These are phyloP conservation scores for Saturnispora gosingensis DNA, from an alignment of 805 yeast genomes.

Conservation along the genomic window DNA sequence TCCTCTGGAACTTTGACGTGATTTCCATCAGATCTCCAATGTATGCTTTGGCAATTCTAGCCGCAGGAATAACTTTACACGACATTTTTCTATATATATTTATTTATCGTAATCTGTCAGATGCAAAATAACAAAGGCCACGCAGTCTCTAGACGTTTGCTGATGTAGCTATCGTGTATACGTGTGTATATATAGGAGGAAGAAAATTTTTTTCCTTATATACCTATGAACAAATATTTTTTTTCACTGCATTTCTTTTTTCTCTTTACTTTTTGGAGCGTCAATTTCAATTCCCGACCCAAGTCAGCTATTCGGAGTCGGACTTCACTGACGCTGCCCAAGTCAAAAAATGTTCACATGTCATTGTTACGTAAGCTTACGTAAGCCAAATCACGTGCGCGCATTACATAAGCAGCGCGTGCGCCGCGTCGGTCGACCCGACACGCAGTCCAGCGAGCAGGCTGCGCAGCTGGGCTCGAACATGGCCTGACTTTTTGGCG, in stretches of 20 bases:
- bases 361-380: not conserved
- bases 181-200: not conserved
- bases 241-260: not conserved
- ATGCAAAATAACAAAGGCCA: too few species aligned
- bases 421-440: too few species aligned
- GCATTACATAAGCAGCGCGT: too few species aligned
- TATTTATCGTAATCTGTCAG: not conserved
- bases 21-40: conserved; percentile 59
- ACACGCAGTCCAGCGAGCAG: too few species aligned
- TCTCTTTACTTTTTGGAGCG: too few species aligned
- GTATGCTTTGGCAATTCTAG: conserved; percentile 76
- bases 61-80: conserved; percentile 79
- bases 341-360: not conserved
- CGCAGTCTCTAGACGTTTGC: too few species aligned
- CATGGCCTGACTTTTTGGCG: not conserved
- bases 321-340: not conserved
- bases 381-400: not conserved
- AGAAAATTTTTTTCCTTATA: not conserved
- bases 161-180: not conserved
- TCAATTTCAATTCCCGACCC: not conserved
- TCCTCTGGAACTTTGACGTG: conserved; percentile 39
- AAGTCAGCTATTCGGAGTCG: not conserved
- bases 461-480: too few species aligned
- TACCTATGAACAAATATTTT: not conserved
- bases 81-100: conserved; percentile 25